Evolutionary conservation across 306 rosid species (phyloP).

Genomic region (Erythrophleum fordii): DNA sequence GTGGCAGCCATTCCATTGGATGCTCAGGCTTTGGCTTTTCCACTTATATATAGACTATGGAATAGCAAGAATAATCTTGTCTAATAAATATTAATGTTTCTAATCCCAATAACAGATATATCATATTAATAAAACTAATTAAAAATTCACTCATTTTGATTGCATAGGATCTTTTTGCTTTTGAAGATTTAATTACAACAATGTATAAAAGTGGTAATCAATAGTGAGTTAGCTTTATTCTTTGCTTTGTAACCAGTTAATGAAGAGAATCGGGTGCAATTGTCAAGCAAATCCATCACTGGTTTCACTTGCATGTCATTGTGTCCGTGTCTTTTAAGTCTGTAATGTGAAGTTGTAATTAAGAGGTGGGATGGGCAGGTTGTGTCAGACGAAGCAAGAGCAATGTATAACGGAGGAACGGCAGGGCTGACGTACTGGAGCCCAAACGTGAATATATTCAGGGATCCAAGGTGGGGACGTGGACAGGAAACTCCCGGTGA

Average conservation of each 20-base stretch:
- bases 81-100: no score
- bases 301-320: not conserved
- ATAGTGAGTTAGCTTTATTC: not conserved
- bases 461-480: slow-evolving; percentile 93
- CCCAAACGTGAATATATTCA: slow-evolving; percentile 78
- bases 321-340: not conserved
- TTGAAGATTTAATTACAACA: no score
- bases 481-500: slow-evolving; percentile 97
- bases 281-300: not conserved
- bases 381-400: slow-evolving; percentile 86
- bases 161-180: no score
- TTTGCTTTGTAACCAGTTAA: not conserved
- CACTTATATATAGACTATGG: no score
- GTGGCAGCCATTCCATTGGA: no score
- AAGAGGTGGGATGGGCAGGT: slow-evolving; percentile 47
- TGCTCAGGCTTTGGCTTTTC: no score
- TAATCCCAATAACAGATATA: no score
- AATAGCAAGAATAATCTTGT: no score
- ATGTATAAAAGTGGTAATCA: no score
- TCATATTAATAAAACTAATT: no score
- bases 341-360: not conserved
- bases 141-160: no score
- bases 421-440: slow-evolving; percentile 90
- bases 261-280: not conserved
- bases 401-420: slow-evolving; percentile 81